Evolutionary conservation across 2,329 filamentous ascomycete genomes (phyloP).

Genomic region (Hymenoscyphus occultus): DNA sequence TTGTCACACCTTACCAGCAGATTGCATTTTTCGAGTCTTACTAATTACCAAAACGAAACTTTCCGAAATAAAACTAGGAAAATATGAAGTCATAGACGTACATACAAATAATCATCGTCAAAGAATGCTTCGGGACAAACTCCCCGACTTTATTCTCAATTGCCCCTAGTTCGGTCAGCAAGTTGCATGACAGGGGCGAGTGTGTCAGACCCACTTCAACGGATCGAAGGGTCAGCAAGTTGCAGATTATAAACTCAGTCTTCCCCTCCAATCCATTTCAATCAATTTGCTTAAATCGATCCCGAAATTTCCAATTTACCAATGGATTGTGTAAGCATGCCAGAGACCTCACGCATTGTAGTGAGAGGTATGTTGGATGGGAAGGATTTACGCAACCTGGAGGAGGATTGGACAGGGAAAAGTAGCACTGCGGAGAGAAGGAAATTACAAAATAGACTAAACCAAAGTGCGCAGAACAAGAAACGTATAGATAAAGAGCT

Average conservation of each 20-base stretch:
- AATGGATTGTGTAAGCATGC: background rate
- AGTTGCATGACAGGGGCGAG: slow-evolving; percentile 4
- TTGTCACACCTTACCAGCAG: background rate
- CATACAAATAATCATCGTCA: background rate
- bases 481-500: background rate
- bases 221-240: background rate
- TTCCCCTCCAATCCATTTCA: background rate
- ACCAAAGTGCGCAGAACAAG: slow-evolving; percentile 29
- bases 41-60: background rate
- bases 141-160: background rate
- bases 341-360: slow-evolving; percentile 14
- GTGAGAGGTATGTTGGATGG: slow-evolving; percentile 21
- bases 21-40: background rate
- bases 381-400: slow-evolving; percentile 14
- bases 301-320: background rate
- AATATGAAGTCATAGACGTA: background rate
- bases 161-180: slow-evolving; percentile 4
- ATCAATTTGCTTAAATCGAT: background rate
- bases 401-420: slow-evolving; percentile 39
- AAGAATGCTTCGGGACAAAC: background rate
- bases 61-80: background rate
- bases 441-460: slow-evolving; percentile 32
- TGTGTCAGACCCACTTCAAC: background rate
- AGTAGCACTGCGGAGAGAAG: slow-evolving; percentile 31
- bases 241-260: background rate